Percentiles rank a stretch among this genome's conserved stretches.
phyloP scores from a whole-genome alignment of 345 rosid species.

The Eucalyptus pauciflora region DNA sequence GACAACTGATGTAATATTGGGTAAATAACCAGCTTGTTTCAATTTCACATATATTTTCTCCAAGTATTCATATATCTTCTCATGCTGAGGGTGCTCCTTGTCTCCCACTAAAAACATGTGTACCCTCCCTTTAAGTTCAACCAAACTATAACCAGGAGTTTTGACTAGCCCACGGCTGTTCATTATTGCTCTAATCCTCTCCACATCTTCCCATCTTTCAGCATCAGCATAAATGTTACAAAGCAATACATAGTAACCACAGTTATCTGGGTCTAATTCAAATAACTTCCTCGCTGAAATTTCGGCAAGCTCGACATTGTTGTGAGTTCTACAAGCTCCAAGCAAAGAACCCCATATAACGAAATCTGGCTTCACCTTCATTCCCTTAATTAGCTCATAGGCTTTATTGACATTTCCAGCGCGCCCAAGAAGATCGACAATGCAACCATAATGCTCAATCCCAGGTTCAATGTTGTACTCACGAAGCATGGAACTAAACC shows the following conservation, averaged over 20 bases:
- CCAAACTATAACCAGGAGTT: constrained; percentile 75
- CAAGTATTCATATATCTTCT: constrained; percentile 39
- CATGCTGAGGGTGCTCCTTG: constrained; percentile 62
- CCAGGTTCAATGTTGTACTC: constrained; percentile 63
- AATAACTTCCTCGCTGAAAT: constrained; percentile 49
- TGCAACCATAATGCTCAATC: constrained; percentile 80
- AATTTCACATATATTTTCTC: constrained; percentile 42
- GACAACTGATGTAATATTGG: constrained; percentile 48
- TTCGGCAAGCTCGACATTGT: constrained; percentile 81
- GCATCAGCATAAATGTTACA: constrained; percentile 82
- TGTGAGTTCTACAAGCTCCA: constrained; percentile 78
- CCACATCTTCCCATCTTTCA: constrained; percentile 80
- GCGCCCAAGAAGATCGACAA: constrained; percentile 89
- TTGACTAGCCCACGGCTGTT: constrained; percentile 52
- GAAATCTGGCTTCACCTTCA: constrained; percentile 76
- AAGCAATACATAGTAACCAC: constrained; percentile 72
- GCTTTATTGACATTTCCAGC: constrained; percentile 63
- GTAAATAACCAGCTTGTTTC: constrained; percentile 58
- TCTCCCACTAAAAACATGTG: constrained; percentile 79
- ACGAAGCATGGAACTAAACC: constrained; percentile 54
- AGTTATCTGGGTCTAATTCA: constrained; percentile 54
- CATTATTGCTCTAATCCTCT: constrained; percentile 50
- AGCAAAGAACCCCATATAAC: constrained; percentile 84
- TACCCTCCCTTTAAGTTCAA: constrained; percentile 64
- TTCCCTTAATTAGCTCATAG: constrained; percentile 50